Evolutionary conservation across 805 yeast genomes (phyloP).

Genomic region (Candida pseudofarinosa): DNA sequence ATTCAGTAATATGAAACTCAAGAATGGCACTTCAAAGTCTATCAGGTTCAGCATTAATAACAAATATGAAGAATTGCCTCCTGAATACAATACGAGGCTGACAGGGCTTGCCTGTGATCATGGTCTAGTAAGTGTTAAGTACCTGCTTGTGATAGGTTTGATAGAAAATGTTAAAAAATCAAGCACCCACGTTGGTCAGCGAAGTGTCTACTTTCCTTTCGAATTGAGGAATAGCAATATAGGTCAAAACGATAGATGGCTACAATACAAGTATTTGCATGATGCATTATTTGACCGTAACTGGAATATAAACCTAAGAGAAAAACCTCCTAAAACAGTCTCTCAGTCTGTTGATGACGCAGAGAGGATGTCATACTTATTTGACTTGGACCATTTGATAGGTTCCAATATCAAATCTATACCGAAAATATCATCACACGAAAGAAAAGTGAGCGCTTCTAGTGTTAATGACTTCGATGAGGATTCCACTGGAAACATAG

Average conservation of each 20-base stretch:
- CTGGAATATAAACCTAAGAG: conserved; percentile 22
- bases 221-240: conserved; percentile 20
- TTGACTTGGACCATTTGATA: conserved; percentile 30
- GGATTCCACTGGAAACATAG: conserved; percentile 7
- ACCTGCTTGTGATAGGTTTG: conserved; percentile 34
- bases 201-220: conserved; percentile 34
- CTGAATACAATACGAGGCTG: conserved; percentile 39
- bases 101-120: conserved; percentile 37
- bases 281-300: conserved; percentile 19
- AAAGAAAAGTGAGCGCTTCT: conserved; percentile 26
- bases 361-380: conserved; percentile 16
- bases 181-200: conserved; percentile 10
- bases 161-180: conserved; percentile 10
- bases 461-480: conserved; percentile 13
- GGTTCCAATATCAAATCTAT: conserved; percentile 28
- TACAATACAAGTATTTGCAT: conserved; percentile 25
- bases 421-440: conserved; percentile 30
- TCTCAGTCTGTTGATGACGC: background rate
- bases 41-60: conserved; percentile 23
- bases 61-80: conserved; percentile 25
- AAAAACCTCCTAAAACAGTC: background rate
- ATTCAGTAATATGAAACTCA: conserved; percentile 28
- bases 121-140: conserved; percentile 34
- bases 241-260: conserved; percentile 25
- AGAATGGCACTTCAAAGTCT: conserved; percentile 12